Conservation (phyloP, 2,329 filamentous ascomycete genomes). For the Lojkania enalia region DNA sequence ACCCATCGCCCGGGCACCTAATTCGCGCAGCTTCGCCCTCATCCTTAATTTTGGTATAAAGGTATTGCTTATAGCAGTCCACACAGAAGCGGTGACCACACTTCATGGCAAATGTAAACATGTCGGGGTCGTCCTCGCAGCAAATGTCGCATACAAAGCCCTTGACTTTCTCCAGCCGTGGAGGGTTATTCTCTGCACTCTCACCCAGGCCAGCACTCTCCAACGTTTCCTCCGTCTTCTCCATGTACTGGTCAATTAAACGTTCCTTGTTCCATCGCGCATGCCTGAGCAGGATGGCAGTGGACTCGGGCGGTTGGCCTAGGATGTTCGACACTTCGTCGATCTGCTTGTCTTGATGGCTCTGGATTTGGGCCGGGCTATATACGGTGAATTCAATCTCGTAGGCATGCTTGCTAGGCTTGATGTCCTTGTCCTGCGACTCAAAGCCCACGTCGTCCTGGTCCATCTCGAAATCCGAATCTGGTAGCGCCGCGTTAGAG, state of each 20-base stretch:
- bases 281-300: conserved; percentile 85
- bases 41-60: conserved; percentile 89
- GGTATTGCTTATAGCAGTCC: conserved; percentile 88
- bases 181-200: conserved; percentile 48
- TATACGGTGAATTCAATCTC: conserved; percentile 85
- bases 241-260: conserved; percentile 95
- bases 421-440: conserved; percentile 70
- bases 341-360: conserved; percentile 82
- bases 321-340: conserved; percentile 90
- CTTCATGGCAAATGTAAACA: conserved; percentile 89
- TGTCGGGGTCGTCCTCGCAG: conserved; percentile 78
- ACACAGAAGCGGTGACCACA: conserved; percentile 94
- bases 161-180: conserved; percentile 69
- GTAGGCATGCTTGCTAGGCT: conserved; percentile 73
- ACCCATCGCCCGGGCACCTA: conserved; percentile 86
- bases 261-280: conserved; percentile 97
- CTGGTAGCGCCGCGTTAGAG: no score
- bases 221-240: conserved; percentile 75
- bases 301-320: conserved; percentile 83
- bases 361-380: conserved; percentile 77
- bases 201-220: conserved; percentile 82
- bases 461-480: conserved; percentile 59
- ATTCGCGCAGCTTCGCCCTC: conserved; percentile 95
- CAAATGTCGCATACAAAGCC: conserved; percentile 95
- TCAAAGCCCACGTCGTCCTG: conserved; percentile 64